Evolutionary conservation across 148 eudicot genomes (phyloP).

Genomic region (Linanthus parryae): DNA sequence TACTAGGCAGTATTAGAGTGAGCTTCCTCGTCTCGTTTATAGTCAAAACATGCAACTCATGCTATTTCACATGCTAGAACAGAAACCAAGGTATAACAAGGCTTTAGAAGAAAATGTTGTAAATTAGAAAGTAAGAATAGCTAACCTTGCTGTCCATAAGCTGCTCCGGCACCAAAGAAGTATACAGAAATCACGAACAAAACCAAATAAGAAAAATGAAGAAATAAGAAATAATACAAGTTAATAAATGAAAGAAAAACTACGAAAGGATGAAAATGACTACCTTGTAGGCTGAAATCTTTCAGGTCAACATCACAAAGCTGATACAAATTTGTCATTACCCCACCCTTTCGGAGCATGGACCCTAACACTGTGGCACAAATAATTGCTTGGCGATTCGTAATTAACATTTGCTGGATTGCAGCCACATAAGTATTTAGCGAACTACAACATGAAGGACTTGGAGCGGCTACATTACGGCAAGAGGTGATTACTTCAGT

Average conservation of each 20-base stretch:
- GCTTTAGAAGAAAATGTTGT: neutral
- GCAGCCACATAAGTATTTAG: conserved; percentile 66
- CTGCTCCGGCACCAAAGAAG: conserved; percentile 42
- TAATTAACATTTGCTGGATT: conserved; percentile 80
- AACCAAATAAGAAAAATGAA: conserved; percentile 22
- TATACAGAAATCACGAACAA: conserved; percentile 7
- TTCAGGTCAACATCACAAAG: conserved; percentile 95
- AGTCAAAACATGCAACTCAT: too few relatives aligned
- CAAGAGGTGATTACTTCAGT: conserved; percentile 75
- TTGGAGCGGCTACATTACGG: conserved; percentile 76
- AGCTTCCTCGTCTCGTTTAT: too few relatives aligned
- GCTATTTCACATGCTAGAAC: too few relatives aligned
- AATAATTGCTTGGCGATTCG: conserved; percentile 89
- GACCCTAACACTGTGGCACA: conserved; percentile 80
- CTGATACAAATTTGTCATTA: conserved; percentile 75
- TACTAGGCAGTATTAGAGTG: too few relatives aligned
- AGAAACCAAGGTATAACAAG: too few relatives aligned
- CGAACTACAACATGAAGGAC: conserved; percentile 88
- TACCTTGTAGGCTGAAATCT: conserved; percentile 94
- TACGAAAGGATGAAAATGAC: neutral
- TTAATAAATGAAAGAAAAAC: neutral
- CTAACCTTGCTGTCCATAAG: conserved; percentile 72
- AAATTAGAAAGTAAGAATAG: conserved; percentile 9
- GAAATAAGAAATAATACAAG: neutral
- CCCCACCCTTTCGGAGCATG: conserved; percentile 78